Evolutionary conservation across 2,329 filamentous ascomycete genomes (phyloP).

Genomic region (Ceratocystis alfenasii): DNA sequence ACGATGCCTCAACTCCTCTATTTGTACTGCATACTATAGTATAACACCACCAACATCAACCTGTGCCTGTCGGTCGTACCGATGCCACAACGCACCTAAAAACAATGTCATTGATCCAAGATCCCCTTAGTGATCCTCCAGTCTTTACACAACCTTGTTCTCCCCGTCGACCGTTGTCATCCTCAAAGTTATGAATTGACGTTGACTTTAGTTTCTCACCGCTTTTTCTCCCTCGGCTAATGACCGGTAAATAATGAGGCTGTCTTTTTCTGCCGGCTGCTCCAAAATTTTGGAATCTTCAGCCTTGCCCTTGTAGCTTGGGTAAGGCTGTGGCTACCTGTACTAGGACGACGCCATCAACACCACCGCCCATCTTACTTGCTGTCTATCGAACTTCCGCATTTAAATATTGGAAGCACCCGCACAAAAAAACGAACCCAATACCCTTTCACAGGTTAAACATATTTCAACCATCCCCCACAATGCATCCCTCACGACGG

Average conservation of each 20-base stretch:
- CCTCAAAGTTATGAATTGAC: background rate
- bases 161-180: background rate
- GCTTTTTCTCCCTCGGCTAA: background rate
- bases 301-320: background rate
- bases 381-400: background rate
- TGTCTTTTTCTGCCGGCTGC: background rate
- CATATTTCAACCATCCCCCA: slow-evolving; percentile 25
- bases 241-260: background rate
- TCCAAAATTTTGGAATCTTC: background rate
- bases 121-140: background rate
- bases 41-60: background rate
- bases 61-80: background rate
- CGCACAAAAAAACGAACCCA: background rate
- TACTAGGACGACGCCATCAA: too few species aligned
- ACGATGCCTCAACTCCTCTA: background rate
- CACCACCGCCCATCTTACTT: background rate
- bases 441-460: background rate
- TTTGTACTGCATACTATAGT: background rate
- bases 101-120: background rate
- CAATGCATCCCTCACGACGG: slow-evolving; percentile 79
- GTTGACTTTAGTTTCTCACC: background rate
- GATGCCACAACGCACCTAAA: background rate
- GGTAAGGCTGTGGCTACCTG: background rate
- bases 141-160: background rate
- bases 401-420: background rate